Conservation (phyloP, 2,329 filamentous ascomycete genomes). For the Aspergillus pseudonomiae region DNA sequence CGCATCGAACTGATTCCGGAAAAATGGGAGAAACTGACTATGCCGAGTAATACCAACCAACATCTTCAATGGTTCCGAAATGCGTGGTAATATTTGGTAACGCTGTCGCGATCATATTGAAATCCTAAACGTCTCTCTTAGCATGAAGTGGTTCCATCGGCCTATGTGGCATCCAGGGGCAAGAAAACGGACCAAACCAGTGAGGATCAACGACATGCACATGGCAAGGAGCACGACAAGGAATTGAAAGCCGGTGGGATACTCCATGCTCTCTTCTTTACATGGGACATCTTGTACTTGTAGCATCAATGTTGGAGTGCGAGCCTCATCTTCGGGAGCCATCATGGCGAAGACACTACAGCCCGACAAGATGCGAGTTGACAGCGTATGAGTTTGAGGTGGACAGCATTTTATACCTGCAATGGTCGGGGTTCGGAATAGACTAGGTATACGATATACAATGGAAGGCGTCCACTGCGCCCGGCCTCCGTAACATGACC, state of each 20-base stretch:
- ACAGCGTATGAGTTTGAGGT: not conserved
- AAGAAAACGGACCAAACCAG: not conserved
- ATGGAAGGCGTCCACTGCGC: no score
- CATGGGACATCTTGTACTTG: not conserved
- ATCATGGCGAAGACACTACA: not conserved
- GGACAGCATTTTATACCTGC: not conserved
- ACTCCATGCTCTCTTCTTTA: not conserved
- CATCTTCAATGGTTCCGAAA: slow-evolving; percentile 5
- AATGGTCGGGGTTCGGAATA: not conserved
- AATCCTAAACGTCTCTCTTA: slow-evolving; percentile 3
- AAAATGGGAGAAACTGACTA: not conserved
- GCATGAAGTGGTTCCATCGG: not conserved
- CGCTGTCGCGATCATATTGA: slow-evolving; percentile 11
- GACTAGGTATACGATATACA: not conserved
- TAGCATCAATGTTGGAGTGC: not conserved
- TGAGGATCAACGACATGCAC: not conserved
- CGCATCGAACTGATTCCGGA: not conserved
- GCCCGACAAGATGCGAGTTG: not conserved
- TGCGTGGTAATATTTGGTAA: slow-evolving; percentile 7
- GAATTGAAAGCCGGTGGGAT: not conserved
- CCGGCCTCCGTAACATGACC: not conserved
- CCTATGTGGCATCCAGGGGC: not conserved
- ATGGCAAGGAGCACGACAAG: not conserved
- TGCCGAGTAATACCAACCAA: slow-evolving; percentile 12
- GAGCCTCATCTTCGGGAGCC: not conserved